Conservation (phyloP, 257 asterid species). For the Solanum neorickii region DNA sequence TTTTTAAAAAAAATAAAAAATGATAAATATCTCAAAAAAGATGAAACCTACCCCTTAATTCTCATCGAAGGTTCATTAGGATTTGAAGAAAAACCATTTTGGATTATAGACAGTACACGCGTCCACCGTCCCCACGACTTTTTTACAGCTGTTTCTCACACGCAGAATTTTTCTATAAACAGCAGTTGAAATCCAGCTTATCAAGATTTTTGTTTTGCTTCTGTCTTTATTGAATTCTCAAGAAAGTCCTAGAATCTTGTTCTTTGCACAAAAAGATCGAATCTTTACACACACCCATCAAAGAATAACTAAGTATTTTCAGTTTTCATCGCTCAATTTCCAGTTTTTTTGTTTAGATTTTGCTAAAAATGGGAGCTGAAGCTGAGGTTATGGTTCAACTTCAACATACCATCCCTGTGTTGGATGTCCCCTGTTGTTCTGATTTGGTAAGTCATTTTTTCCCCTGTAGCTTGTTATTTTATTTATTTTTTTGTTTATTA, state of each 20-base stretch:
- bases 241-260: not conserved
- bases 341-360: not conserved
- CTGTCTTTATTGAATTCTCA: not conserved
- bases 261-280: not conserved
- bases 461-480: not conserved
- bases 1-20: not conserved
- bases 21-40: not conserved
- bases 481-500: not conserved
- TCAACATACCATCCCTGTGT: slow-evolving; percentile 31
- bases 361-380: slow-evolving; percentile 50
- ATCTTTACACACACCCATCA: not conserved
- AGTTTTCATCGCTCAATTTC: not conserved
- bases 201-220: not conserved
- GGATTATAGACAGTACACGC: not conserved
- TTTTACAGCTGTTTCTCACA: slow-evolving; percentile 12
- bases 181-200: not conserved
- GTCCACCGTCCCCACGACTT: slow-evolving; percentile 1
- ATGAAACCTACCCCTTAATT: not conserved
- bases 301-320: not conserved
- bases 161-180: not conserved
- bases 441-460: slow-evolving; percentile 20
- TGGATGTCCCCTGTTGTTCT: slow-evolving; percentile 51
- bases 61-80: not conserved
- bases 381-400: slow-evolving; percentile 44
- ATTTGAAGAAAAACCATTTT: not conserved